A percentile compares a stretch with the other conserved stretches of the same genome.
These are phyloP conservation scores for Rubia occidens DNA, from an alignment of 305 asterid genomes.

Conservation along the genomic window DNA sequence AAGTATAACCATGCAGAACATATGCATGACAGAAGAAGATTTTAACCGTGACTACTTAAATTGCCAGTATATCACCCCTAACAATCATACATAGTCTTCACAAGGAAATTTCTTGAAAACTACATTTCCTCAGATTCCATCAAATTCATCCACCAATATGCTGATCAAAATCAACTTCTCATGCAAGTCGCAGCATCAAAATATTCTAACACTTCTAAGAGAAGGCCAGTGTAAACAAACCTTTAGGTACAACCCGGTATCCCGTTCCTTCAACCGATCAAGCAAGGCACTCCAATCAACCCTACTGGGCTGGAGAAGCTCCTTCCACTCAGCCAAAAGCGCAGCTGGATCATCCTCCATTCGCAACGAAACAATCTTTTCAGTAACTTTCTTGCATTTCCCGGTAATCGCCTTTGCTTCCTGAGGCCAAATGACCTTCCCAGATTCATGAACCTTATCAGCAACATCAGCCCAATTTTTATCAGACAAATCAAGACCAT, in stretches of 20 bases:
- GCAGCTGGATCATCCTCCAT: conserved; percentile 52
- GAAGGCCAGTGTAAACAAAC: conserved; percentile 25
- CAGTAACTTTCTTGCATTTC: conserved; percentile 57
- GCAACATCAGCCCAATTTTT: conserved; percentile 80
- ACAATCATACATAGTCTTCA: background rate
- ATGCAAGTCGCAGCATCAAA: background rate
- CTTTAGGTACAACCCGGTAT: conserved; percentile 43
- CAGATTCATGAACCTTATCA: conserved; percentile 61
- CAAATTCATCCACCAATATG: background rate
- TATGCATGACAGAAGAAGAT: too few relatives aligned
- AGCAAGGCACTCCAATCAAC: conserved; percentile 73
- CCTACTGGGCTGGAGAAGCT: conserved; percentile 66
- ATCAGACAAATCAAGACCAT: conserved; percentile 79
- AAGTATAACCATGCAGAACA: background rate
- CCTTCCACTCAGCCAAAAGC: conserved; percentile 61
- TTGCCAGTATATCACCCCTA: too few relatives aligned
- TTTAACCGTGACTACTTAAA: background rate
- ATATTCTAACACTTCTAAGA: background rate
- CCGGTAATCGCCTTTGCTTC: conserved; percentile 64
- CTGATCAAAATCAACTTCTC: background rate
- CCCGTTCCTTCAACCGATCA: conserved; percentile 42
- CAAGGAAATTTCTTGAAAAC: background rate
- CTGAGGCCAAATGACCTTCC: conserved; percentile 49
- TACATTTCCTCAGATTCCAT: background rate
- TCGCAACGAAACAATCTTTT: conserved; percentile 47